Evolutionary conservation across 225 moss, liverwort and hornwort genomes (phyloP), one percentile per base, ranked within the genome.

Genomic region (Thuidium tamariscinum): DNA sequence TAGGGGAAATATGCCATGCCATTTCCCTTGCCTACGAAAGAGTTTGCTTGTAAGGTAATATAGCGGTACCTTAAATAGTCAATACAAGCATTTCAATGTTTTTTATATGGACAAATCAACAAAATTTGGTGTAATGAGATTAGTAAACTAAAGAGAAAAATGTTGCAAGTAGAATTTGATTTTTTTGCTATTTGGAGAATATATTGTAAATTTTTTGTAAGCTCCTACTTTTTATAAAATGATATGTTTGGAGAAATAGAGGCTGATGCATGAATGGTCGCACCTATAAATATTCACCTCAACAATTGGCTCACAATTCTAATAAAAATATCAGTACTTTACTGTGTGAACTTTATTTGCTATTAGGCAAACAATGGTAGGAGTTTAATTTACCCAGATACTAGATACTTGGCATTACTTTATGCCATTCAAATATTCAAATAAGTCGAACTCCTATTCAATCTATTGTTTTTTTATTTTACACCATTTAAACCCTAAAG

Each of bases 91-190:
- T 23, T 23, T 4, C 0, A 37, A 1, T 26, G 16, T 29, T 16
- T 9, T 44, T 0, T 1, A 0, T 6, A 6, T 16, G 0, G 5
- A 27, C 2, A 6, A 3, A 29, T 17, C 0, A 0, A 29, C 18
- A 11, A 18, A 29, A 46, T 18, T 30, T 6, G 6, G 18, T 18
- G 29, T 5, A 6, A 17, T 1, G 1, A 71, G 10, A 44, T 26
- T 44, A 44, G 1, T 15, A 71, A 29, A 29, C 27, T 16, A 16
- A 42, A 27, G 1, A 2, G 6, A 71, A 44, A 71, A 9, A 5
- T 44, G 29, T 71, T 44, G 10, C 10, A 17, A 44, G 17, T 44
- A 46, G 10, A 29, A 10, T 17, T 44, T 46, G 17, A 29, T 44
- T 10, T 44, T 29, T 71, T 5, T 1, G 3, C 6, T 16, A 17